Evolutionary conservation across 139 green algal species (phyloP), one percentile per base, ranked within the genome.

Genomic region (Chlamydomonas sp.): DNA sequence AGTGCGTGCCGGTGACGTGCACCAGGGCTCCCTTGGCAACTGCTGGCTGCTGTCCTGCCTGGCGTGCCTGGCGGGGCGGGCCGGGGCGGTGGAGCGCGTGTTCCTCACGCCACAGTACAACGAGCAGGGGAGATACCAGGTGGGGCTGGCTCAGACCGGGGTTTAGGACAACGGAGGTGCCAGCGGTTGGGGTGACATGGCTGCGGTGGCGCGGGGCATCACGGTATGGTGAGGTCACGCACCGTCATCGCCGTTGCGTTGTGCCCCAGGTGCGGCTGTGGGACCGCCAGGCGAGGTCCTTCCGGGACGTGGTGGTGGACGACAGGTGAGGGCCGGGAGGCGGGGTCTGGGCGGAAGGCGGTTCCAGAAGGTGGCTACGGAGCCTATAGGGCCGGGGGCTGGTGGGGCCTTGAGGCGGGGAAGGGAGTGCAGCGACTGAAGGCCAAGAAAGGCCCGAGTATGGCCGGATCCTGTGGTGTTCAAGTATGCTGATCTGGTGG

Each of bases 1-100:
- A 6, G 83, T 90, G 1, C 63, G 67, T 3, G 63, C 81, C 18
- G 31, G 76, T 14, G 87, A 90, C 87, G 84, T 90, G 75, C 62
- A 64, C 57, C 87, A 90, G 75, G 87, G 87, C 18, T 15, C 59
- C 12, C 58, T 90, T 61, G 85, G 85, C 20, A 68, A 90, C 78
- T 90, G 85, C 78, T 86, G 80, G 87, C 87, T 90, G 66, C 80
- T 90, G 59, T 80, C 71, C 1, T 80, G 75, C 8, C 64, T 88
- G 16, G 87, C 87, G 0, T 87, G 86, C 80, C 72, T 90, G 18
- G 86, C 86, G 63, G 85, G 68, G 1, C 69, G 83, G 8, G 5
- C 83, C 0, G 83, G 83, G 2, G 83, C 83, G 0, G 73, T 87
- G 63, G 83, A 87, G 72, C 74, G 69, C 62, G 83, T 87, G 3